Conservation (phyloP, 2,329 filamentous ascomycete species). For the Aspergillus fructus region DNA sequence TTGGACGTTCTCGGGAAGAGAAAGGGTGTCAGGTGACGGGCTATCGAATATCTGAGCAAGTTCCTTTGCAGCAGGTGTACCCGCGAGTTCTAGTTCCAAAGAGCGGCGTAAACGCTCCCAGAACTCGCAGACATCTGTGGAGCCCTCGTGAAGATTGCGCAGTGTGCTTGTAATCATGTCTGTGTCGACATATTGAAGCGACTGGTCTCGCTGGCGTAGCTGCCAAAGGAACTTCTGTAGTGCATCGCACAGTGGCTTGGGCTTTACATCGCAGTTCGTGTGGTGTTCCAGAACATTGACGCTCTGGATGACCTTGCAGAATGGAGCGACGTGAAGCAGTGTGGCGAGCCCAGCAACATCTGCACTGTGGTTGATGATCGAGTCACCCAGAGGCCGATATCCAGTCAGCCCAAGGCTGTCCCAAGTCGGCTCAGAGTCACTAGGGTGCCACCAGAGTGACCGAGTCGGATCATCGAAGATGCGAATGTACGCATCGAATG, state of each 20-base stretch:
- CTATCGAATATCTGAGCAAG: conserved; percentile 51
- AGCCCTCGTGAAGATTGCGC: conserved; percentile 44
- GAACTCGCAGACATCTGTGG: conserved; percentile 54
- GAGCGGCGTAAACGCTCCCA: conserved; percentile 55
- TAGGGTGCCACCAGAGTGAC: conserved; percentile 61
- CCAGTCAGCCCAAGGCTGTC: conserved; percentile 59
- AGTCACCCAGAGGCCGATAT: conserved; percentile 52
- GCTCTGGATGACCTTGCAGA: conserved; percentile 56
- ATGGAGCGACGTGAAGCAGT: conserved; percentile 60
- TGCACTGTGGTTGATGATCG: conserved; percentile 45
- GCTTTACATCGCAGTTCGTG: conserved; percentile 45
- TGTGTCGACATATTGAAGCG: conserved; percentile 41
- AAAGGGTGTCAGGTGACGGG: conserved; percentile 20
- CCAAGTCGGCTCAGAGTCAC: conserved; percentile 54
- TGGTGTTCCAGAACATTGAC: conserved; percentile 49
- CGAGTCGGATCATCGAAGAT: conserved; percentile 60
- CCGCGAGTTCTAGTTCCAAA: conserved; percentile 53
- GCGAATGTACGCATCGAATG: conserved; percentile 62
- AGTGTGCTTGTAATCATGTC: conserved; percentile 42
- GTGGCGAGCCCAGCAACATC: conserved; percentile 57
- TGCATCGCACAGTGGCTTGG: conserved; percentile 52
- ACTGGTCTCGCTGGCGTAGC: conserved; percentile 46
- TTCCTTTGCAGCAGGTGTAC: conserved; percentile 41
- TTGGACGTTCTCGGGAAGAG: conserved; percentile 17
- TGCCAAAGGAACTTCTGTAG: conserved; percentile 54